These are phyloP conservation scores for Daldinia sp. DNA, from an alignment of 2,329 filamentous ascomycete species.

Conservation along the genomic window DNA sequence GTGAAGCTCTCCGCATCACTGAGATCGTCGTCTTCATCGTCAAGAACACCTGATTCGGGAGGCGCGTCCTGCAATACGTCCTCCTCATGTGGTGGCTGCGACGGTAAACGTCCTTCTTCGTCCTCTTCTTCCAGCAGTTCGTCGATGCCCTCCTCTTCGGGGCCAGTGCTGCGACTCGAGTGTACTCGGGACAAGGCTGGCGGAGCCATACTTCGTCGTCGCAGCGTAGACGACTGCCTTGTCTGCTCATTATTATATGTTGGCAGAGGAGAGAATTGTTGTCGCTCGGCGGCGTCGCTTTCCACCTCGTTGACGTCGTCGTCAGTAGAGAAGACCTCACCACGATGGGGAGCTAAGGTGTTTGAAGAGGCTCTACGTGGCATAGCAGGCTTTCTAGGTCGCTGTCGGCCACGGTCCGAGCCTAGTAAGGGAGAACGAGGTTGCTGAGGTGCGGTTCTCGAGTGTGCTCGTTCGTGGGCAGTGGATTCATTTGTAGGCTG, in stretches of 20 bases:
- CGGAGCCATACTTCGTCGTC: conserved; percentile 47
- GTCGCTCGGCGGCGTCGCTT: conserved; percentile 65
- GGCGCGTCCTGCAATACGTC: conserved; percentile 36
- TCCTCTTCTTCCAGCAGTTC: conserved; percentile 44
- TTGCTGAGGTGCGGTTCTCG: conserved; percentile 48
- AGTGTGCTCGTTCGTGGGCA: conserved; percentile 51
- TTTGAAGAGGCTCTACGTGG: conserved; percentile 78
- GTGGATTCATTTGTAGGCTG: conserved; percentile 49
- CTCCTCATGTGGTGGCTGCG: conserved; percentile 51
- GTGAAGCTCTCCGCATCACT: conserved; percentile 99
- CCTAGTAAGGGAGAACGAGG: conserved; percentile 57
- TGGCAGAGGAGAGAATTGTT: conserved; percentile 52
- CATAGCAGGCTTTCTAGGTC: conserved; percentile 76
- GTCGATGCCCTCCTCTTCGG: conserved; percentile 46
- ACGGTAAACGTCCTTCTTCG: conserved; percentile 45
- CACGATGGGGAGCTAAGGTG: conserved; percentile 74
- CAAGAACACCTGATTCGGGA: conserved; percentile 47
- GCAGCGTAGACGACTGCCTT: conserved; percentile 51
- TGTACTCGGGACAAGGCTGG: conserved; percentile 54
- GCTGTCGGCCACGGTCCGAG: conserved; percentile 59
- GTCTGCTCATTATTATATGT: conserved; percentile 43
- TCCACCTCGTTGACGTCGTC: conserved; percentile 85
- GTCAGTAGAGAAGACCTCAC: conserved; percentile 89
- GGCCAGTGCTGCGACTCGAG: conserved; percentile 48
- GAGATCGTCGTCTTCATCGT: conserved; percentile 72